These are phyloP conservation scores for Paecilomyces sp. DNA, from an alignment of 2,329 filamentous ascomycete species.

Conservation along the genomic window DNA sequence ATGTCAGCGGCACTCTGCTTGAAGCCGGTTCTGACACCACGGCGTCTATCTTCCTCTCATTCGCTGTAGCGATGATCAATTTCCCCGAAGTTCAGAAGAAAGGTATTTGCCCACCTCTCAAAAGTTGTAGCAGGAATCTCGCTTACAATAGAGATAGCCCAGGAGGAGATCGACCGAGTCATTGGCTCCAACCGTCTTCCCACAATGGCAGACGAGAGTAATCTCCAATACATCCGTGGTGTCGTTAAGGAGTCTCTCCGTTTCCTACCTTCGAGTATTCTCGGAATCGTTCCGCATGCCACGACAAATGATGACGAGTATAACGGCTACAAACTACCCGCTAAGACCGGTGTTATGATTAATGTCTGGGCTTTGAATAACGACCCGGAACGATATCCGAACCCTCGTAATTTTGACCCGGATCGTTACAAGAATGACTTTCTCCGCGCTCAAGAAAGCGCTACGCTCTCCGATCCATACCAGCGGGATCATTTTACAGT, in stretches of 20 bases:
- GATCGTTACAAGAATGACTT: constrained; percentile 19
- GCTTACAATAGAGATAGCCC: constrained; percentile 16
- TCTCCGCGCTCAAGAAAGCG: constrained; percentile 22
- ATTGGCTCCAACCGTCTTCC: constrained; percentile 44
- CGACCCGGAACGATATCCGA: constrained; percentile 14
- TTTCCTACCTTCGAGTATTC: constrained; percentile 38
- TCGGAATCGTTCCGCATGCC: constrained; percentile 12
- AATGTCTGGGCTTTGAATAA: constrained; percentile 19
- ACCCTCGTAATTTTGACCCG: constrained; percentile 21
- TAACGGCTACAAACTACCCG: constrained; percentile 13
- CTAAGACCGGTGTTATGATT: constrained; percentile 9
- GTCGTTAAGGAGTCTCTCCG: constrained; percentile 50
- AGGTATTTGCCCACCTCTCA: not conserved
- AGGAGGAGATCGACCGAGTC: constrained; percentile 43
- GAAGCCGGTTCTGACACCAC: constrained; percentile 40
- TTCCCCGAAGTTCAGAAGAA: constrained; percentile 40
- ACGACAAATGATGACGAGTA: constrained; percentile 12
- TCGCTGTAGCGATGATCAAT: constrained; percentile 44
- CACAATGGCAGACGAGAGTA: constrained; percentile 39
- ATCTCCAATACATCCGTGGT: constrained; percentile 47
- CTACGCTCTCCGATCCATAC: constrained; percentile 19
- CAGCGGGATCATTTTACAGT: constrained; percentile 18
- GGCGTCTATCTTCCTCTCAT: constrained; percentile 32
- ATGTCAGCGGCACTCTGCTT: constrained; percentile 29
- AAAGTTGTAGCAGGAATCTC: no score